Conservation (phyloP, 2,329 filamentous ascomycete genomes). For the Didymosphaeria variabile region DNA sequence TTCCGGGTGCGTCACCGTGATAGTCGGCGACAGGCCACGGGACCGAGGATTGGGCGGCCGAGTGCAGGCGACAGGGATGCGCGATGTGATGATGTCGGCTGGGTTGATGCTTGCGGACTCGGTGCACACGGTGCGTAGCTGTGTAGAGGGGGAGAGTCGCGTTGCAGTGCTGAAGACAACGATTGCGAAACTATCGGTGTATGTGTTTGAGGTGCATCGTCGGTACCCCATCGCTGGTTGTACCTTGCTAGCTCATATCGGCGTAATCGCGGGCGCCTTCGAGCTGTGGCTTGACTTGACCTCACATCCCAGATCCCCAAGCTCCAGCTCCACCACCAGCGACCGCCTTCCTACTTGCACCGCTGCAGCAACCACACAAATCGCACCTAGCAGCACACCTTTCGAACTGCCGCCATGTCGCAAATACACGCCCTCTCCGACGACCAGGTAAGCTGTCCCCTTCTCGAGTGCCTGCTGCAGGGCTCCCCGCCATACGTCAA, state of each 20-base stretch:
- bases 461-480: conserved; percentile 25
- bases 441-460: conserved; percentile 76
- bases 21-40: conserved; percentile 37
- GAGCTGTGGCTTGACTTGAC: conserved; percentile 35
- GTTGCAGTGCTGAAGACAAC: background rate
- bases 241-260: conserved; percentile 20
- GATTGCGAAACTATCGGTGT: background rate
- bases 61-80: conserved; percentile 39
- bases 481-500: conserved; percentile 31
- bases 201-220: conserved; percentile 2
- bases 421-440: conserved; percentile 94
- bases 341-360: conserved; percentile 21
- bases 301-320: conserved; percentile 25
- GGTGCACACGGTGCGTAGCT: conserved; percentile 1
- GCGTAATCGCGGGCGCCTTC: conserved; percentile 17
- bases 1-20: conserved; percentile 36
- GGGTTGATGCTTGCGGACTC: conserved; percentile 10
- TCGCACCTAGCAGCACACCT: conserved; percentile 9
- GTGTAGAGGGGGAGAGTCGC: background rate
- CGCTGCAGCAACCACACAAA: conserved; percentile 15
- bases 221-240: background rate
- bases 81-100: conserved; percentile 43
- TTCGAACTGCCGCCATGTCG: conserved; percentile 74
- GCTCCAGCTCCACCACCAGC: conserved; percentile 16
- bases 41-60: conserved; percentile 35